Evolutionary conservation across 768 basidiomycete genomes (phyloP).

Genomic region (Termitomyces bulborhizus): DNA sequence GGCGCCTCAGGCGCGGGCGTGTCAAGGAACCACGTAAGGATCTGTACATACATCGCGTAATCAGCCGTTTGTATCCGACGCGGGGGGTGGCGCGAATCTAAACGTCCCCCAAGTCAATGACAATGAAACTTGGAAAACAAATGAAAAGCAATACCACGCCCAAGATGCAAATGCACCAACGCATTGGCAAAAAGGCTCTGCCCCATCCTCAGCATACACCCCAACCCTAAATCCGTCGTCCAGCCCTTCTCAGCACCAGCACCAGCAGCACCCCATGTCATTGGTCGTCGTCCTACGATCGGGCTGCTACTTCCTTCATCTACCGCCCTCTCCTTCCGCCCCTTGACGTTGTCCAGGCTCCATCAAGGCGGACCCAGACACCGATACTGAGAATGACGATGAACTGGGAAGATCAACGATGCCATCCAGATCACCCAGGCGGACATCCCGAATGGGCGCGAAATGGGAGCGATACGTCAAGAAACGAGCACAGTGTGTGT

Average conservation of each 20-base stretch:
- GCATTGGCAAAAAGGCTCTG: slow-evolving; percentile 74
- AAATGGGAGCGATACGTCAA: slow-evolving; percentile 91
- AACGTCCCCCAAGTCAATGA: too few species aligned
- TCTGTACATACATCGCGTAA: too few species aligned
- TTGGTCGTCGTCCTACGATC: slow-evolving; percentile 34
- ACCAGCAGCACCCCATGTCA: slow-evolving; percentile 56
- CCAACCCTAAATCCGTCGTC: slow-evolving; percentile 85
- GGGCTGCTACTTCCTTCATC: slow-evolving; percentile 8
- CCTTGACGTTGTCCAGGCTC: too few species aligned
- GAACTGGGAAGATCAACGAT: neutral
- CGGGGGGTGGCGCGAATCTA: too few species aligned
- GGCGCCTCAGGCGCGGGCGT: too few species aligned
- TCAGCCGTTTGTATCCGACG: too few species aligned
- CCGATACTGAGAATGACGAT: neutral
- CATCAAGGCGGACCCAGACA: neutral
- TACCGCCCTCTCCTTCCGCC: slow-evolving; percentile 1
- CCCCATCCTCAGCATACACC: slow-evolving; percentile 87
- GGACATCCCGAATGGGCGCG: slow-evolving; percentile 66
- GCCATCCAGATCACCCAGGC: slow-evolving; percentile 27
- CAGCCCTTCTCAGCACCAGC: slow-evolving; percentile 57
- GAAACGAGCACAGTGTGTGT: too few species aligned
- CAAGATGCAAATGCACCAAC: too few species aligned
- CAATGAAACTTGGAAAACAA: too few species aligned
- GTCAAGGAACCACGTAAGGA: too few species aligned
- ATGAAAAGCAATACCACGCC: too few species aligned